A percentile compares a stretch with the other conserved stretches of the same genome.
Conservation (phyloP, 352 stramenopile species). For the Aphanomyces stellatus region DNA sequence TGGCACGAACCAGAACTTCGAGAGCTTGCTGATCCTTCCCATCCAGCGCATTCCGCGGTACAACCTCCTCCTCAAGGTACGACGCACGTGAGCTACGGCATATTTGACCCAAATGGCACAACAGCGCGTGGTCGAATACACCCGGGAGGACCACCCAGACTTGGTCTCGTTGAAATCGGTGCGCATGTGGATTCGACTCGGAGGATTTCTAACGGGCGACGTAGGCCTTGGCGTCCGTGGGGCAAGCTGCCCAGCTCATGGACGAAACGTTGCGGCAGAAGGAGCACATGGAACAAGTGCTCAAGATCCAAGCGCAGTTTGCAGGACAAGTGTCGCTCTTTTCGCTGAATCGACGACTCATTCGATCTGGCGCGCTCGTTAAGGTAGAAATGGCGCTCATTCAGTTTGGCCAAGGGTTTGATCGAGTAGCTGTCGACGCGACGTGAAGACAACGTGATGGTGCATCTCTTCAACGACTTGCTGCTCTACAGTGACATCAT, state of each 20-base stretch:
- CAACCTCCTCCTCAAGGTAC: constrained; percentile 70
- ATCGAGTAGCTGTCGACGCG: constrained; percentile 63
- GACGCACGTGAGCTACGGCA: not conserved
- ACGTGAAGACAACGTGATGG: constrained; percentile 67
- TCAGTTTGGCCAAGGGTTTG: no score
- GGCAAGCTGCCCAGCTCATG: constrained; percentile 55
- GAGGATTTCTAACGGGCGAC: no score
- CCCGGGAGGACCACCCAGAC: constrained; percentile 45
- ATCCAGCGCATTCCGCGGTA: constrained; percentile 90
- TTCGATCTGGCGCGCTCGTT: constrained; percentile 59
- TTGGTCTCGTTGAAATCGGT: constrained; percentile 41
- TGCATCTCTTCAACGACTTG: constrained; percentile 83
- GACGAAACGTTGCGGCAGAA: constrained; percentile 80
- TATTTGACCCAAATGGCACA: not conserved
- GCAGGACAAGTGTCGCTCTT: constrained; percentile 59
- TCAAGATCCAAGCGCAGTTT: constrained; percentile 75
- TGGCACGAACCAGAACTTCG: constrained; percentile 53
- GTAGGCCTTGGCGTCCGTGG: constrained; percentile 44
- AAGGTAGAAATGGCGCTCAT: constrained; percentile 26
- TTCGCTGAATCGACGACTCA: constrained; percentile 44
- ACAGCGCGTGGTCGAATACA: constrained; percentile 65
- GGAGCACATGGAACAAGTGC: constrained; percentile 70
- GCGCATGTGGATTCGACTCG: no score
- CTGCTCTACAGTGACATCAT: constrained; percentile 73
- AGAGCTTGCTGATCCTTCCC: constrained; percentile 86